Evolutionary conservation across 2,329 filamentous ascomycete species (phyloP), one percentile per base, ranked within the genome.

Genomic region (Lasiodiplodia theobromae): DNA sequence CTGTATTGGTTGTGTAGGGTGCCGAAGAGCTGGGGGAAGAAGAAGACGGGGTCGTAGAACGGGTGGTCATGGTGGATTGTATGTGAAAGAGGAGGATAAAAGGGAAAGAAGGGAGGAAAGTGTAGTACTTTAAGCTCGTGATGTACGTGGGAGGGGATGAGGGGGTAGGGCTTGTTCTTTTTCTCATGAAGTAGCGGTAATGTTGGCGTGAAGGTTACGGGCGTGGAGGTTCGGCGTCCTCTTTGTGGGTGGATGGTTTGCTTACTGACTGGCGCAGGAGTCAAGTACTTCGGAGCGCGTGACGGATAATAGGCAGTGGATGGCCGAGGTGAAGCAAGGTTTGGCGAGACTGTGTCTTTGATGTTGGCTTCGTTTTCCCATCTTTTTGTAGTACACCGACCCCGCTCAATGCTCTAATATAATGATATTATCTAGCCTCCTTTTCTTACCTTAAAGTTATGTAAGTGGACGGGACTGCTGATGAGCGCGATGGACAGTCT

Each of bases 1-100:
- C 71, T 86, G 37, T 86, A 86, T 71, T 86, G 83, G 83, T 67
- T 84, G 44, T 76, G 78, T 7, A 76, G 84, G 16, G 83, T 86
- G 66, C 83, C 83, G 10, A 82, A 81, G 75, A 73, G 74, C 10
- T 37, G 54, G 54, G 34, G 31, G 2, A 57, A 40, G 38, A 71
- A 77, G 73, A 28, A 7, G 70, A 76, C 11, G n/a, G 51, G 21
- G 2, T 11, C 54, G 28, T 49, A 44, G 49, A 8, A 21, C 8
- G 3, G 28, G 18, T 23, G 31, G 25, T 37, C 21, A 18, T 51
- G 14, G 2, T 16, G 37, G 56, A 12, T 11, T 40, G 7, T 16
- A 18, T 4, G 4, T n/a, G 47, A 16, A 47, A 25, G 28, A 51
- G 18, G 21, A 10, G 14, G 8, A 21, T 2, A 3, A 34, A 34